These are phyloP conservation scores for Atkinsonella texensis DNA, from an alignment of 2,329 filamentous ascomycete genomes.

Conservation along the genomic window DNA sequence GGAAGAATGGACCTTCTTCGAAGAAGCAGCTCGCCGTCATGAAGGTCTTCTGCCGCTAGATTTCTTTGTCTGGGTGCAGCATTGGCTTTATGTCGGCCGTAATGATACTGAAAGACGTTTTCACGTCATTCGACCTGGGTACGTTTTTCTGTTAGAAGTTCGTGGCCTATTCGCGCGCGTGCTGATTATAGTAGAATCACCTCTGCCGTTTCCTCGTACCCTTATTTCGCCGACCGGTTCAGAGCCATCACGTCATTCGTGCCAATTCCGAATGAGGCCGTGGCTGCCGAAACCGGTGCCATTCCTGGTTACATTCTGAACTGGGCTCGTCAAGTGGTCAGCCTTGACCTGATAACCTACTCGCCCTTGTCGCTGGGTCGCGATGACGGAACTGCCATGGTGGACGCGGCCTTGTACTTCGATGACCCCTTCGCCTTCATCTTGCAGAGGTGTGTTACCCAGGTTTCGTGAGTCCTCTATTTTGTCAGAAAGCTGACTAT, in stretches of 20 bases:
- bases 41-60: neutral
- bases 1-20: slow-evolving; percentile 3
- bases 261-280: slow-evolving; percentile 1
- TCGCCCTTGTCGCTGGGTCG: neutral
- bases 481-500: neutral
- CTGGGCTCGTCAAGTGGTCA: slow-evolving; percentile 8
- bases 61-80: slow-evolving; percentile 8
- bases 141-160: neutral
- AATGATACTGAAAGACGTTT: slow-evolving; percentile 1
- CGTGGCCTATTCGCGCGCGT: neutral
- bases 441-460: slow-evolving; percentile 4
- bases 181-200: slow-evolving; percentile 7
- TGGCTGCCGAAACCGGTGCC: neutral
- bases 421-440: slow-evolving; percentile 5
- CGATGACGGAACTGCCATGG: slow-evolving; percentile 8
- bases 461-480: no score
- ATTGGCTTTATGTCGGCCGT: slow-evolving; percentile 3
- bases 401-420: slow-evolving; percentile 10
- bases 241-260: slow-evolving; percentile 3
- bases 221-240: slow-evolving; percentile 2
- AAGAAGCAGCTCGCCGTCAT: slow-evolving; percentile 3
- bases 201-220: slow-evolving; percentile 3
- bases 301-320: slow-evolving; percentile 4
- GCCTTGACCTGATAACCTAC: neutral
- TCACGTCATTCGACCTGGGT: slow-evolving; percentile 1